These are phyloP conservation scores for Blastomyces percursus DNA, from an alignment of 2,329 filamentous ascomycete genomes.

Conservation along the genomic window DNA sequence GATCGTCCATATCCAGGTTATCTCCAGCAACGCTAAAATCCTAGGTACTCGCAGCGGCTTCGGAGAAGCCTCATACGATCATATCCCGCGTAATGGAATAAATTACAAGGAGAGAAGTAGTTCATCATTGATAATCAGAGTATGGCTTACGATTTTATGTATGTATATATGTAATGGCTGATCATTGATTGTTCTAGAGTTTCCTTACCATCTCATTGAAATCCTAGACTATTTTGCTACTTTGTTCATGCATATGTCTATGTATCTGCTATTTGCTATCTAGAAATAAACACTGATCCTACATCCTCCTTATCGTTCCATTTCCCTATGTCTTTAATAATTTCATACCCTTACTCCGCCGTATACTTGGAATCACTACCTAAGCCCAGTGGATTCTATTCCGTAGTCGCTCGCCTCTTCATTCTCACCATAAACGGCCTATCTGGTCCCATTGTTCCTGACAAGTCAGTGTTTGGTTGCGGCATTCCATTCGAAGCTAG, in stretches of 20 bases:
- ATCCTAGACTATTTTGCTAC: background rate
- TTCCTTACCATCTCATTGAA: background rate
- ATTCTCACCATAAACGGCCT: constrained; percentile 12
- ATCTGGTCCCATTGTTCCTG: constrained; percentile 11
- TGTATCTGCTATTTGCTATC: background rate
- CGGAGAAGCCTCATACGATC: background rate
- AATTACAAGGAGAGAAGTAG: background rate
- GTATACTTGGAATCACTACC: background rate
- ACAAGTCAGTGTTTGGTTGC: background rate
- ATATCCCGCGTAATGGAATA: background rate
- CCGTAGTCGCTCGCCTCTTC: constrained; percentile 2
- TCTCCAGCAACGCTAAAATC: background rate
- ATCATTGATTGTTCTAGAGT: background rate
- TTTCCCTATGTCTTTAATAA: background rate
- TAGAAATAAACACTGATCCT: background rate
- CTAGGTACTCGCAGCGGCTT: background rate
- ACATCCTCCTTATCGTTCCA: background rate
- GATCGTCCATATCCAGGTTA: background rate
- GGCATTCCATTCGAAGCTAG: constrained; percentile 10
- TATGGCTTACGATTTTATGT: background rate
- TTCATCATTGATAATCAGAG: background rate
- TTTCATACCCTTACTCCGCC: background rate
- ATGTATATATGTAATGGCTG: background rate
- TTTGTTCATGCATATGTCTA: background rate
- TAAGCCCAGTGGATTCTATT: background rate